Percentiles rank a stretch among this genome's conserved stretches.
These are phyloP conservation scores for Calonectria fujianensis DNA, from an alignment of 2,329 filamentous ascomycete species.

Conservation along the genomic window DNA sequence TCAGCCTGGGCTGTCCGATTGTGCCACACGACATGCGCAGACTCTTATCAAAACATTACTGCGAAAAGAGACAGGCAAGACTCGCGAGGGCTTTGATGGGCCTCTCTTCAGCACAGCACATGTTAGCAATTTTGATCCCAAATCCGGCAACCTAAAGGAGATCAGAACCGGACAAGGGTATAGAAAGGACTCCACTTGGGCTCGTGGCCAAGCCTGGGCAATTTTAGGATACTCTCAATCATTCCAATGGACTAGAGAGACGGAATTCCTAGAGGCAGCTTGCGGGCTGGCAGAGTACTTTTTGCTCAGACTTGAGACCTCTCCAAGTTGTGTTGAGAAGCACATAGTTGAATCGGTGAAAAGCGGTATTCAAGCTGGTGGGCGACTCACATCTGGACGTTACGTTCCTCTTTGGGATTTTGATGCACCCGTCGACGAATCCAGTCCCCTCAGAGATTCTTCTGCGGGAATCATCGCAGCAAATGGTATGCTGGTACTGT, in stretches of 20 bases:
- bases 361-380: background rate
- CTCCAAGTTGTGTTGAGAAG: slow-evolving; percentile 56
- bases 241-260: slow-evolving; percentile 68
- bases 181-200: slow-evolving; percentile 68
- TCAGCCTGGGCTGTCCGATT: slow-evolving; percentile 50
- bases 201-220: slow-evolving; percentile 71
- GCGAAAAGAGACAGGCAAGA: slow-evolving; percentile 57
- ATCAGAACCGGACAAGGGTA: slow-evolving; percentile 70
- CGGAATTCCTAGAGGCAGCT: slow-evolving; percentile 66
- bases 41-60: slow-evolving; percentile 64
- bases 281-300: slow-evolving; percentile 70
- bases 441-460: slow-evolving; percentile 58
- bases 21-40: slow-evolving; percentile 63
- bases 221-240: slow-evolving; percentile 71
- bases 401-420: slow-evolving; percentile 67
- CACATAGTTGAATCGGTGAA: slow-evolving; percentile 29
- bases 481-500: slow-evolving; percentile 62
- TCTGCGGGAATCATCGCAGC: slow-evolving; percentile 63
- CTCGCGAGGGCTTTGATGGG: slow-evolving; percentile 30
- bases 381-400: slow-evolving; percentile 44
- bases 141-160: slow-evolving; percentile 64
- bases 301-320: slow-evolving; percentile 61
- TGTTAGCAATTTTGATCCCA: slow-evolving; percentile 69
- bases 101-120: slow-evolving; percentile 64
- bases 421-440: slow-evolving; percentile 63